phyloP scores from a whole-genome alignment of 305 asterid species.

The Fraxinus platypoda region DNA sequence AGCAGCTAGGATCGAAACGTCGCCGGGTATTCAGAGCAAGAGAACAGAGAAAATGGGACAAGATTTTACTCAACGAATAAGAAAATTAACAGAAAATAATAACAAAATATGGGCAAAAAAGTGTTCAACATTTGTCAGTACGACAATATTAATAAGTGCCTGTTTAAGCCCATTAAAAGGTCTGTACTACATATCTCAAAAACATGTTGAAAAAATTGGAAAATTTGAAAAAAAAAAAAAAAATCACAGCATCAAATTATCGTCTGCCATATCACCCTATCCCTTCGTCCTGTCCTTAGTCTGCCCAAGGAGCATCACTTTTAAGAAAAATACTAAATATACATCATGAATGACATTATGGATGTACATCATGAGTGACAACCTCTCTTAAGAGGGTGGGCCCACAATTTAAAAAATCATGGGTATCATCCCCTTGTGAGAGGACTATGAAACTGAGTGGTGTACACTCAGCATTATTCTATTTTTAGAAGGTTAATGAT shows the following conservation, averaged over 20 bases:
- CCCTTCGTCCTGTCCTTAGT: neutral
- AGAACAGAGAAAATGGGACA: constrained; percentile 26
- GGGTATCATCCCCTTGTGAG: no score
- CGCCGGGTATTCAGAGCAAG: constrained; percentile 41
- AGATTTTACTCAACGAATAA: neutral
- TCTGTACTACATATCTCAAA: neutral
- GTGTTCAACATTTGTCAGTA: neutral
- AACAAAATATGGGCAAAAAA: neutral
- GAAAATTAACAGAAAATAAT: neutral
- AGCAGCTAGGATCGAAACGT: constrained; percentile 19
- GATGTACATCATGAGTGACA: no score
- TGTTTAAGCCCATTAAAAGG: neutral
- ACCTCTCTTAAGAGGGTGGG: no score
- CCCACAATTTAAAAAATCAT: no score
- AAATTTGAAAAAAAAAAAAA: neutral
- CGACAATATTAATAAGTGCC: neutral
- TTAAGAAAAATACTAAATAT: no score
- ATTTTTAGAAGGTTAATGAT: no score
- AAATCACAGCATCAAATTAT: neutral
- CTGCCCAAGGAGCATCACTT: neutral
- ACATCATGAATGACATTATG: no score
- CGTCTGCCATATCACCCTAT: no score
- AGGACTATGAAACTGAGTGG: no score
- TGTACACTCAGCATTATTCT: no score
- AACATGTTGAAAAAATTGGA: no score